phyloP scores from a whole-genome alignment of 2,329 filamentous ascomycete species.

The Trichoderma atrobrunneum region DNA sequence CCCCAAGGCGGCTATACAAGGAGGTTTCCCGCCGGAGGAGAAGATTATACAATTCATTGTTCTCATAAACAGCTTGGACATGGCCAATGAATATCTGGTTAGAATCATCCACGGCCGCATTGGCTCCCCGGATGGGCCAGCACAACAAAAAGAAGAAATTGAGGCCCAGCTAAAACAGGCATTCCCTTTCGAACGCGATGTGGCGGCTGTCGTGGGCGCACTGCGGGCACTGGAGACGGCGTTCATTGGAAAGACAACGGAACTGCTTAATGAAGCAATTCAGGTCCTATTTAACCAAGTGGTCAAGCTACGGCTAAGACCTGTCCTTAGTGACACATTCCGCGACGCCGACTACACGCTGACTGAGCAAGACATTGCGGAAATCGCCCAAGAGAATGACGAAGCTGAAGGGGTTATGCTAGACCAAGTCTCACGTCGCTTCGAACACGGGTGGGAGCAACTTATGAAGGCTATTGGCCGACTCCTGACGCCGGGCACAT shows the following conservation, averaged over 20 bases:
- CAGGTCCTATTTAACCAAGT: constrained; percentile 85
- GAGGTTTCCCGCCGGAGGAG: constrained; percentile 80
- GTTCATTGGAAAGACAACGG: constrained; percentile 74
- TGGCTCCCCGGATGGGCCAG: constrained; percentile 39
- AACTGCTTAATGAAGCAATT: constrained; percentile 80
- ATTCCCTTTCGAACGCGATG: constrained; percentile 80
- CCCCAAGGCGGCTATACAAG: constrained; percentile 73
- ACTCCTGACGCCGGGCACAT: constrained; percentile 75
- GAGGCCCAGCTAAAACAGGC: constrained; percentile 54
- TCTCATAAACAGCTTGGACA: constrained; percentile 91
- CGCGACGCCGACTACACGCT: constrained; percentile 85
- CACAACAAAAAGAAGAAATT: constrained; percentile 34
- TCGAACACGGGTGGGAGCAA: constrained; percentile 80
- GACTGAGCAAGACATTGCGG: constrained; percentile 58
- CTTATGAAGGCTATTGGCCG: constrained; percentile 82
- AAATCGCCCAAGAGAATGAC: constrained; percentile 53
- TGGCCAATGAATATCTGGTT: constrained; percentile 84
- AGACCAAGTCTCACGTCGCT: constrained; percentile 74
- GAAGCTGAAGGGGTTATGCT: constrained; percentile 52
- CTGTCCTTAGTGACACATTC: constrained; percentile 84
- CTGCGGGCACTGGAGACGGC: constrained; percentile 66
- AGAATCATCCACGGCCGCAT: constrained; percentile 76
- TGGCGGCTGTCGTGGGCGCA: constrained; percentile 63
- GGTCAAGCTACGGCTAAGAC: constrained; percentile 78
- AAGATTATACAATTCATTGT: constrained; percentile 87